These are phyloP conservation scores for Claviceps pazoutovae DNA, from an alignment of 2,329 filamentous ascomycete species.

Conservation along the genomic window DNA sequence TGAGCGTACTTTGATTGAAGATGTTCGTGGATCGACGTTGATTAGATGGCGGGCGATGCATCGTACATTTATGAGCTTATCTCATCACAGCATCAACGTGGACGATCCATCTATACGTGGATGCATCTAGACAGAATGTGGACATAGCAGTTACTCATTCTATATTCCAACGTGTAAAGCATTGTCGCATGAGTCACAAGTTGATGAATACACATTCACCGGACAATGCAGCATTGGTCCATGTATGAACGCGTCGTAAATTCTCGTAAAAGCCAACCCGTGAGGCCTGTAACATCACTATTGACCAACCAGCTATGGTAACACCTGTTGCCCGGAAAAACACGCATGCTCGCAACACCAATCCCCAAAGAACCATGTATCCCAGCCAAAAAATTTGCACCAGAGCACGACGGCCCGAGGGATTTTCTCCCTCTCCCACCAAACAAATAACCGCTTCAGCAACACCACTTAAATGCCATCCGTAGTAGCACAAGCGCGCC, in stretches of 20 bases:
- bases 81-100: no score
- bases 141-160: no score
- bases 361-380: neutral
- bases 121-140: no score
- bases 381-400: conserved; percentile 9
- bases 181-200: no score
- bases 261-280: conserved; percentile 21
- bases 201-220: no score
- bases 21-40: no score
- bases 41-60: no score
- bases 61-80: no score
- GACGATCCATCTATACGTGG: no score
- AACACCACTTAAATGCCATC: conserved; percentile 21
- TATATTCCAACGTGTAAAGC: no score
- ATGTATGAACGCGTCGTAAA: conserved; percentile 20
- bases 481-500: conserved; percentile 10
- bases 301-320: conserved; percentile 9
- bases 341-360: conserved; percentile 13
- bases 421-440: conserved; percentile 10
- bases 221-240: no score
- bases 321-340: conserved; percentile 19
- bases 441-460: conserved; percentile 17
- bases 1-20: no score
- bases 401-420: conserved; percentile 20
- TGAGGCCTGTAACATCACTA: conserved; percentile 16